Evolutionary conservation across 495 filamentous ascomycete genomes (phyloP).

Genomic region (Delitschia confertaspora): DNA sequence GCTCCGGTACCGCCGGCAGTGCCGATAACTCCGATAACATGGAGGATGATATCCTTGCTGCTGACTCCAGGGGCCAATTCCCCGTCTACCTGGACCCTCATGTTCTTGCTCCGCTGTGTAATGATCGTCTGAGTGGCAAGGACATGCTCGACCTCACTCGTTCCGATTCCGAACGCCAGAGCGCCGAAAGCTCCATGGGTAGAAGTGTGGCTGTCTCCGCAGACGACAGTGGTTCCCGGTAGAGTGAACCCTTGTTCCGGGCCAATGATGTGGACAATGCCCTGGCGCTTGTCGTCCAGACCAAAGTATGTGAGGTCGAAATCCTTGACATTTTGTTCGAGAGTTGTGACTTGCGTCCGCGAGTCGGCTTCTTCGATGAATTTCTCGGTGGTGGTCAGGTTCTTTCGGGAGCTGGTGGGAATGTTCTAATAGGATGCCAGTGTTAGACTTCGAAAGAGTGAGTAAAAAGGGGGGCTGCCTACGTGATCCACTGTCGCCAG

Average conservation of each 20-base stretch:
- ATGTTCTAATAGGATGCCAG: slow-evolving; percentile 57
- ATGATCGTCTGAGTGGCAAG: slow-evolving; percentile 93
- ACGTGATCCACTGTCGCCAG: slow-evolving; percentile 95
- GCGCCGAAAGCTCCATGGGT: slow-evolving; percentile 96
- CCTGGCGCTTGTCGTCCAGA: slow-evolving; percentile 90
- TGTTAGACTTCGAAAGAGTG: slow-evolving; percentile 20
- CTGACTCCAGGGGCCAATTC: slow-evolving; percentile 84
- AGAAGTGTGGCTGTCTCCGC: slow-evolving; percentile 94
- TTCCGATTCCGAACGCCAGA: slow-evolving; percentile 95
- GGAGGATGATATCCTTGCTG: slow-evolving; percentile 91
- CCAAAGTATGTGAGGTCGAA: slow-evolving; percentile 97
- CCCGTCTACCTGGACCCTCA: slow-evolving; percentile 92
- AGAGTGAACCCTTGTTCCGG: slow-evolving; percentile 98
- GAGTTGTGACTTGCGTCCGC: slow-evolving; percentile 82
- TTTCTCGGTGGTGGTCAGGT: slow-evolving; percentile 69
- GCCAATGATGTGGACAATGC: slow-evolving; percentile 98
- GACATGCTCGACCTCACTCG: slow-evolving; percentile 96
- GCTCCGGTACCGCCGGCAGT: slow-evolving; percentile 90
- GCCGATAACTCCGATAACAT: slow-evolving; percentile 89
- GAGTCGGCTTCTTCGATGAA: slow-evolving; percentile 95
- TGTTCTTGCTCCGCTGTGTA: slow-evolving; percentile 93
- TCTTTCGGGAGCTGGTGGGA: slow-evolving; percentile 79
- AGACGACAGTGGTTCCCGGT: slow-evolving; percentile 93
- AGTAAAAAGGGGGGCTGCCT: slow-evolving; percentile 38
- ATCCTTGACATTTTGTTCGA: slow-evolving; percentile 94